Percentiles rank a stretch among this genome's conserved stretches.
These are phyloP conservation scores for Coniochaeta hoffmannii DNA, from an alignment of 2,329 filamentous ascomycete genomes.

Conservation along the genomic window DNA sequence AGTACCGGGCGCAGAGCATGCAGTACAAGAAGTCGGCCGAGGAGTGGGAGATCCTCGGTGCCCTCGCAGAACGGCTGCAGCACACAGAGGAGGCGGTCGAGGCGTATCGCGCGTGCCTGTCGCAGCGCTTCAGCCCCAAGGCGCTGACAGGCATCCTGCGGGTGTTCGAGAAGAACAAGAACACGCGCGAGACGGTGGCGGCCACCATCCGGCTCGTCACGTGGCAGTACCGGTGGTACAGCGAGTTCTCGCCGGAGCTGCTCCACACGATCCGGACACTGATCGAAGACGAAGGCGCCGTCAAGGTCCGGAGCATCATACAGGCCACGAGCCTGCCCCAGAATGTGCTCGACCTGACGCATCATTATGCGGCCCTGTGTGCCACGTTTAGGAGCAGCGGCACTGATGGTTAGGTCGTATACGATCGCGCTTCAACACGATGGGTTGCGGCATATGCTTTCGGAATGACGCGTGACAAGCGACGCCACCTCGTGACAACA, in stretches of 20 bases:
- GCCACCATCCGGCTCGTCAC: slow-evolving; percentile 88
- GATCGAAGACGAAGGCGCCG: slow-evolving; percentile 94
- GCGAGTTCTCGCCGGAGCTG: slow-evolving; percentile 91
- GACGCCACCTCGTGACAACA: too few relatives aligned
- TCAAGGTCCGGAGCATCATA: slow-evolving; percentile 95
- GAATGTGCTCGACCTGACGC: slow-evolving; percentile 85
- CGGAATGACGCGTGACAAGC: too few relatives aligned
- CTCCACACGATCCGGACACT: slow-evolving; percentile 82
- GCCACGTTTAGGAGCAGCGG: slow-evolving; percentile 93
- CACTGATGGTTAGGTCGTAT: slow-evolving; percentile 69
- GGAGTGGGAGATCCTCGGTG: slow-evolving; percentile 96
- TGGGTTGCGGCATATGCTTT: too few relatives aligned
- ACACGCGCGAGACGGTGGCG: slow-evolving; percentile 72
- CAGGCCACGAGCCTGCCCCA: slow-evolving; percentile 93
- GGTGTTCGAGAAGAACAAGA: slow-evolving; percentile 69
- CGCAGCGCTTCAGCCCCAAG: slow-evolving; percentile 86
- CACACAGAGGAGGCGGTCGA: slow-evolving; percentile 88
- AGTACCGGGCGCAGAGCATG: slow-evolving; percentile 87
- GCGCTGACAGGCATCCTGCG: slow-evolving; percentile 79
- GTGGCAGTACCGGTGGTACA: slow-evolving; percentile 99
- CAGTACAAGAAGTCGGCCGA: slow-evolving; percentile 95
- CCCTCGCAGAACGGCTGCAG: slow-evolving; percentile 85
- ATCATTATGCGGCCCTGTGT: slow-evolving; percentile 92
- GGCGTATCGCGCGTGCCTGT: slow-evolving; percentile 82
- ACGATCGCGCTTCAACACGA: too few relatives aligned